Base-by-base conservation (phyloP, 202 grass and related monocot genomes). In the Sporobolus alterniflorus region DNA sequence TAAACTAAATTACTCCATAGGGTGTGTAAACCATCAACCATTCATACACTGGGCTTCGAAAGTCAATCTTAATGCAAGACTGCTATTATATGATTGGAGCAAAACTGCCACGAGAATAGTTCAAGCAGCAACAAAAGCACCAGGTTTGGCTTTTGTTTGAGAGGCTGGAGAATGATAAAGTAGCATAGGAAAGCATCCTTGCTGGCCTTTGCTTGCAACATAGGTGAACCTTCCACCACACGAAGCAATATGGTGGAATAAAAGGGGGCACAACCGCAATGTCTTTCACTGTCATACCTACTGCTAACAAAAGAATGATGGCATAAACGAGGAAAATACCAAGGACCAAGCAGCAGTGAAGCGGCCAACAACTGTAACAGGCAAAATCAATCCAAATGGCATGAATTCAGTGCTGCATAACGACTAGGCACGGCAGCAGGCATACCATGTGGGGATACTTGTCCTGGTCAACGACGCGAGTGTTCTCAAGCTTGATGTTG, bases 401-500 rank as follows among this genome's bases (percentile, higher is more conserved):
- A 76, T 11, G 14, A 28, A 65, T 39, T 44, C 13, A 6, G 4
- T 30, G 55, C 28, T 5, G 31, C 26, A 62, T 42, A 70, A 39
- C 13, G 50, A 81, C 67, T 9, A 16, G 25, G 25, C 33, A 54
- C 32, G 14, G 46, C 26, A 24, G 72, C 40, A 55, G 36, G 13
- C 66, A 57, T 97, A 98, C 95, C 95, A 98, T 94, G 82, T 98
- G 95, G 29, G 95, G 95, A 21, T 90, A 98, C 78, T 98, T 98
- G 61, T 98, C 92, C 81, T 91, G 84, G 81, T 93, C 92, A 11
- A 98, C 95, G 50, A 98, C 90, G 2, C 90, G 90, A 11, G 92
- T 98, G 84, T 93, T 98, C 82, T 98, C 95, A 28, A 98, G 92
- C 86, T 98, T 98, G 89, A 98, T 98, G 77, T 98, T 98, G 74